Base-by-base conservation (phyloP, 1,284 basidiomycete genomes). In the Naganishia sp. region DNA sequence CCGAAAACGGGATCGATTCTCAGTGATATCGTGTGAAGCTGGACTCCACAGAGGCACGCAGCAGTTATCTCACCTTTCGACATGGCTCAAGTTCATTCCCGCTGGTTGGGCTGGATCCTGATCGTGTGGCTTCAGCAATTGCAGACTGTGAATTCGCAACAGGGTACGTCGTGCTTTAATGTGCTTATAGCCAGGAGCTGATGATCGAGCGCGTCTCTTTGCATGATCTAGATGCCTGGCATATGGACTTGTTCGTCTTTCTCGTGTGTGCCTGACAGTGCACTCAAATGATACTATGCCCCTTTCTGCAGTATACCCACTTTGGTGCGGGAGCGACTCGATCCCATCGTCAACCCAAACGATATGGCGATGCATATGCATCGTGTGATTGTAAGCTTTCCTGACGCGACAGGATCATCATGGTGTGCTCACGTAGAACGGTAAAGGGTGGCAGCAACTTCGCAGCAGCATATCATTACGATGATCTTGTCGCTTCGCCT, bases 401-500 rank as follows among this genome's bases (percentile, higher is more conserved):
- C 50, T 44, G 25, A 10, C 48, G 45, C 39, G 7, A 25, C 45
- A 4, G 9, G 18, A 33, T 4, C 28, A 15, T 28, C 44, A 18
- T 21, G 9, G 13, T 33, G 39, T 11, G 21, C 16, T 46, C 9
- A 43, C 23, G 28, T 21, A 55, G 52, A 23, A 4, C 42, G 31
- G 3, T 45, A 13, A 61, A 39, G 59, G 66, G 74, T 55, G 73
- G 74, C n/a, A 71, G 66, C n/a, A 61, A 55, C 28, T 74, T 76
- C 52, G 71, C 70, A 45, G 74, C 75, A 3, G 65, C 70, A n/a
- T 75, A 75, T 60, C 73, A 73, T 56, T 74, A 64, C 43, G 66
- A 63, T 23, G 70, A 70, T 15, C 70, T 72, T 39, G 63, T 60
- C 16, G 55, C 43, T 1, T 68, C 73, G 13, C 59, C 64, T 0